Evolutionary conservation across 495 filamentous ascomycete genomes (phyloP), one percentile per base, ranked within the genome.

Genomic region (Xylaria venustula): DNA sequence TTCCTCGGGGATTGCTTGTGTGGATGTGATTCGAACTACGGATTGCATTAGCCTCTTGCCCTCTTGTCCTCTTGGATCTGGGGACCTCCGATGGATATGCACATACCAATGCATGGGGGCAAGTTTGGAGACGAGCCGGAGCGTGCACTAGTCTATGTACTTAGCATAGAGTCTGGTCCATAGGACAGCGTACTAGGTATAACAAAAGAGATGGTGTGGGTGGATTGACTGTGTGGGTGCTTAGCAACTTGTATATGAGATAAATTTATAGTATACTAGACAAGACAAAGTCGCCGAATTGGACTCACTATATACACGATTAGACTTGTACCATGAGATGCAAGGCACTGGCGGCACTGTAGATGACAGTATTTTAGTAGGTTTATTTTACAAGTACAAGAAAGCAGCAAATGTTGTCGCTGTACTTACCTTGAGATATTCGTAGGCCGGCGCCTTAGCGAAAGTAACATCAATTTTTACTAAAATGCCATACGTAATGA

Each of bases 11-110:
- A 23, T 45, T 55, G 19, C 7, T 15, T 11, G 3, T 40, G 3
- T 40, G 37, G 37, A 45, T 20, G 40, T 55, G 53, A 45, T 55
- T 55, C 37, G 26, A 55, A 22, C 25, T 32, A n/a, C 25, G 19
- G 53, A 34, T 40, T 45, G 53, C 53, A 37, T 55, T 45, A 55
- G 53, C 41, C n/a, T n/a, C n/a, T n/a, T n/a, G n/a, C n/a, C 20
- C 34, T 23, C 23, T 40, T 45, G 17, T n/a, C 9, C 17, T 44
- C 40, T 23, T 5, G 40, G 37, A 25, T 55, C 28, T 34, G 48
- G 12, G 49, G 11, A 19, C 32, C 20, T 32, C 19, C 49, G 49
- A 52, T 40, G 32, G 49, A n/a, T 19, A 54, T 28, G 34, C 23
- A 54, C 51, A 28, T 42, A 28, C 51, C 12, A 54, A 42, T 54